Base-by-base conservation (phyloP, 441 rosid species). In the Populus hybrid region DNA sequence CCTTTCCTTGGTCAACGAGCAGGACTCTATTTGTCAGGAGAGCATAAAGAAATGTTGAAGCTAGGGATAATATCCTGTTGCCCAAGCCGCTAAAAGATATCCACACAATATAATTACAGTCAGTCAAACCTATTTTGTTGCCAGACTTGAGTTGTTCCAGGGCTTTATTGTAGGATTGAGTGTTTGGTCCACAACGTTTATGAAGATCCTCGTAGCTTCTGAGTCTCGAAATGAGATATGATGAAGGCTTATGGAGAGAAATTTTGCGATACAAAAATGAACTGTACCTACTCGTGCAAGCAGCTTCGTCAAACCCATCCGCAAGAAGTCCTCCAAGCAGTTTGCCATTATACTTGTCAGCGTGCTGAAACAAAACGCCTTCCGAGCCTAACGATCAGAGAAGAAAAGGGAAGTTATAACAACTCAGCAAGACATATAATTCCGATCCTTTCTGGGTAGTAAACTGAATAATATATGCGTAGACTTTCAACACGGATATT, bases 61-160 rank as follows among this genome's bases (percentile, higher is more conserved):
- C 32, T 30, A n/a, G 77, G 78, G 95, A 82, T 59, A 93, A 79
- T 75, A 93, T 90, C 83, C 92, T 86, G 73, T 93, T 93, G 30
- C 97, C 98, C 84, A 91, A 84, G 23, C 98, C 97, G 59, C 97
- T 91, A 67, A 68, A 90, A 5, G 91, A 87, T 70, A 90, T 72
- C 98, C 96, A 93, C 70, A 93, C 94, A 64, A 93, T 80, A 30
- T 91, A 93, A 71, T 79, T 87, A 84, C 96, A 91, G 42, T 89
- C 90, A 26, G 75, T 61, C 5, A 83, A 75, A 70, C 78, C 86
- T 66, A 73, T 28, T 28, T 65, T 80, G 0, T 70, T 61, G 36
- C 86, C 84, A 9, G 87, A 84, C 30, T 83, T 82, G 65, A 93
- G 87, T 65, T 85, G 82, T 28, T 88, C 77, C 40, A 91, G 42